phyloP scores from a whole-genome alignment of 495 filamentous ascomycete species.

The Penicillium steckii region DNA sequence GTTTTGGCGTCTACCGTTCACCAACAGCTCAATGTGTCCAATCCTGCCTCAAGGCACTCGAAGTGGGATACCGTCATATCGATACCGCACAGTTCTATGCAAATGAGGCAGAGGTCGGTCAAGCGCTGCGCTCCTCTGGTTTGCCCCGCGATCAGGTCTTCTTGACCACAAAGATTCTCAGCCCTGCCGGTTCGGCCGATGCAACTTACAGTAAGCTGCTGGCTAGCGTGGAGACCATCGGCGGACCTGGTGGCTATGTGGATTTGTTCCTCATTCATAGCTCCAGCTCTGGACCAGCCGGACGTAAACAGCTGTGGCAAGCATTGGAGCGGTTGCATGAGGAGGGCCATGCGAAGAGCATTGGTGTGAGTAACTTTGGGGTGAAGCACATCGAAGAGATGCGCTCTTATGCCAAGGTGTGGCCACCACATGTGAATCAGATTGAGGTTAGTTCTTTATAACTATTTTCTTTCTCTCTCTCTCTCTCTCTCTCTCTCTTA shows the following conservation, averaged over 20 bases:
- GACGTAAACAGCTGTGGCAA: slow-evolving; percentile 61
- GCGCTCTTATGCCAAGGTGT: slow-evolving; percentile 58
- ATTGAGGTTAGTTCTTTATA: slow-evolving; percentile 64
- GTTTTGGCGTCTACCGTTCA: slow-evolving; percentile 72
- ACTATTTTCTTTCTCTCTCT: no score
- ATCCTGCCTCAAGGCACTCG: slow-evolving; percentile 60
- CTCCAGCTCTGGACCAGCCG: slow-evolving; percentile 50
- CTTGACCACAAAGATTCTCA: slow-evolving; percentile 66
- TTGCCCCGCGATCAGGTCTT: slow-evolving; percentile 59
- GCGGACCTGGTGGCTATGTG: slow-evolving; percentile 60
- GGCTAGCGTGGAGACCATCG: slow-evolving; percentile 61
- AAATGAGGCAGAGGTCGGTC: slow-evolving; percentile 67
- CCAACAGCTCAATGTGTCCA: slow-evolving; percentile 47
- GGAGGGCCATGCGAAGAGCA: slow-evolving; percentile 58
- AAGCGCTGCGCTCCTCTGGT: slow-evolving; percentile 54
- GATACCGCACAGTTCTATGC: slow-evolving; percentile 71
- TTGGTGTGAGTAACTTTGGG: slow-evolving; percentile 73
- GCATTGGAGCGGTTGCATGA: slow-evolving; percentile 59
- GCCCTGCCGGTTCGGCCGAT: slow-evolving; percentile 53
- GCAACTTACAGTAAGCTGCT: slow-evolving; percentile 56
- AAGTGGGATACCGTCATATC: slow-evolving; percentile 67
- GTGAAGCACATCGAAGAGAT: slow-evolving; percentile 60
- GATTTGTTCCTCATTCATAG: slow-evolving; percentile 71
- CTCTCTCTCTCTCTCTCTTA: no score
- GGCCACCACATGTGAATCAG: slow-evolving; percentile 69